These are phyloP conservation scores for Solanum appendiculatum DNA, from an alignment of 257 asterid genomes.

Conservation along the genomic window DNA sequence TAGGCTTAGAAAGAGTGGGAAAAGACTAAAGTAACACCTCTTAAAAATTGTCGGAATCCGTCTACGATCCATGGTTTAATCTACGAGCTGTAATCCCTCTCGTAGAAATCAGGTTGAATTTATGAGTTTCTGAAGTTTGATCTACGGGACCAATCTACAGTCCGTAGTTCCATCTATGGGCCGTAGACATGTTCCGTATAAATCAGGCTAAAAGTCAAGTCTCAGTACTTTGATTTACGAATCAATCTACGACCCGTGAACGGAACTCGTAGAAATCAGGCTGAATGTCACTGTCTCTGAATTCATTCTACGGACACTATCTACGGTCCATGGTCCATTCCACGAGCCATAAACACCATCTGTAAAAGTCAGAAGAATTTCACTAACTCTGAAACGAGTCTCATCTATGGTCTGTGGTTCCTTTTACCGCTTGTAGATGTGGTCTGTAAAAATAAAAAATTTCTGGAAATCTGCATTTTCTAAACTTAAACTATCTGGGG, in stretches of 20 bases:
- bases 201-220: not conserved
- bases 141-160: too few species aligned
- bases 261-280: not conserved
- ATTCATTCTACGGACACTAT: not conserved
- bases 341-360: too few species aligned
- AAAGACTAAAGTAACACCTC: too few species aligned
- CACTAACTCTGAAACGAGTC: not conserved
- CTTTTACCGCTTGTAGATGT: not conserved
- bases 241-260: not conserved
- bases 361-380: not conserved
- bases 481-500: not conserved
- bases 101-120: too few species aligned
- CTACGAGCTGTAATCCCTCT: too few species aligned
- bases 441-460: not conserved
- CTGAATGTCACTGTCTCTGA: not conserved
- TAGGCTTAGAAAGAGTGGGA: too few species aligned
- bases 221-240: not conserved
- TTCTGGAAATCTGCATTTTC: not conserved
- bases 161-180: not conserved
- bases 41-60: too few species aligned
- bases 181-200: not conserved
- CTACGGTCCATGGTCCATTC: too few species aligned
- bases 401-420: not conserved
- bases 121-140: too few species aligned
- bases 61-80: too few species aligned